Evolutionary conservation across 306 rosid genomes (phyloP).

Genomic region (Parietaria judaica): DNA sequence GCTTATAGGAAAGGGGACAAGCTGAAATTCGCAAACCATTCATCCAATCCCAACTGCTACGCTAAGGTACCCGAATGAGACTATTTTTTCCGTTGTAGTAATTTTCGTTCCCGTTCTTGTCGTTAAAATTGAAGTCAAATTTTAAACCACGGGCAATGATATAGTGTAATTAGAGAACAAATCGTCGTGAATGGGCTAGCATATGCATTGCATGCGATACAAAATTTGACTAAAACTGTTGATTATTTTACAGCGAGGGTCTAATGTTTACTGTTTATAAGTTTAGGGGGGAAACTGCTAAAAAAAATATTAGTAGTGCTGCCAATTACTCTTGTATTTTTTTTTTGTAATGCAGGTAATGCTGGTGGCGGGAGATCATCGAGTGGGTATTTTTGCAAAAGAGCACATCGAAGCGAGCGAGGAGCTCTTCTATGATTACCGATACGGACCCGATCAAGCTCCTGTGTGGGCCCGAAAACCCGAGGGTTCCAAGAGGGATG

Average conservation of each 20-base stretch:
- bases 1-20: constrained; percentile 98
- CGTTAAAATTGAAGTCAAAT: neutral
- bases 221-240: no score
- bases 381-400: constrained; percentile 95
- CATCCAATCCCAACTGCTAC: constrained; percentile 86
- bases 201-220: no score
- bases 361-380: constrained; percentile 95
- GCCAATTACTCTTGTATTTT: no score
- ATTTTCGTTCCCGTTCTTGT: neutral
- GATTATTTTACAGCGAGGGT: no score
- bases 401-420: constrained; percentile 86
- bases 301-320: no score
- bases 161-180: no score
- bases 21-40: constrained; percentile 96
- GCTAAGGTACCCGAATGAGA: constrained; percentile 52
- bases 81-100: constrained; percentile 6
- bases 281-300: no score
- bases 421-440: constrained; percentile 92
- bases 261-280: no score
- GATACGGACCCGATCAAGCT: constrained; percentile 86
- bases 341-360: constrained; percentile 46
- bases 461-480: constrained; percentile 93
- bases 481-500: constrained; percentile 82
- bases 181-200: no score
- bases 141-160: no score